Evolutionary conservation across 2,329 filamentous ascomycete species (phyloP).

Genomic region (Neonectria ditissima): DNA sequence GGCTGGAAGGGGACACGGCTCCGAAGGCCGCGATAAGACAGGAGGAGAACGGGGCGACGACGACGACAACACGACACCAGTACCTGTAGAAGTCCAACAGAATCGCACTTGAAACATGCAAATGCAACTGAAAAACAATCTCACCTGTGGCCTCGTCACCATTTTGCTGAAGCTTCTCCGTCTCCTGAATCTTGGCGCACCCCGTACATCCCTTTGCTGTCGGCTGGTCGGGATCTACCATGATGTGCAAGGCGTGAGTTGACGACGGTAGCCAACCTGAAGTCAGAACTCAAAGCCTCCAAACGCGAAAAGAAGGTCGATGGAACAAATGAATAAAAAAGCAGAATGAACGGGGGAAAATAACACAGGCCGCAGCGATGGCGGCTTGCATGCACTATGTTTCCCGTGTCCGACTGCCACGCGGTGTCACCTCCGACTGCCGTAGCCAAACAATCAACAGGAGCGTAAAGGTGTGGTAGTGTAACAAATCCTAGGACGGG

Average conservation of each 20-base stretch:
- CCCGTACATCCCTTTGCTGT: constrained; percentile 29
- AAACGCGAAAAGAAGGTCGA: not conserved
- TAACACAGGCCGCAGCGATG: constrained; percentile 18
- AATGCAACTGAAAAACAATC: not conserved
- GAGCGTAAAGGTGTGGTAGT: not conserved
- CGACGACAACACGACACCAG: not conserved
- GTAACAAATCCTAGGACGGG: not conserved
- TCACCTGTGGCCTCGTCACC: constrained; percentile 24
- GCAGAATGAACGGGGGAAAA: not conserved
- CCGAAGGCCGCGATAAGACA: constrained; percentile 12
- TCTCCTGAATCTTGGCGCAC: constrained; percentile 41
- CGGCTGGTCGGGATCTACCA: constrained; percentile 11
- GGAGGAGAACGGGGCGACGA: not conserved
- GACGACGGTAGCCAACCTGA: not conserved
- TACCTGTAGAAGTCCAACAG: not conserved
- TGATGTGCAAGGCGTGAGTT: not conserved
- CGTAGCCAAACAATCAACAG: not conserved
- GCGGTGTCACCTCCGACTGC: constrained; percentile 14
- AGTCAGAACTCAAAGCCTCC: not conserved
- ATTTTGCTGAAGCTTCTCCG: constrained; percentile 29
- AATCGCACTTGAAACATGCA: not conserved
- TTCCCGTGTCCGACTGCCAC: constrained; percentile 14
- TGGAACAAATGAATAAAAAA: not conserved
- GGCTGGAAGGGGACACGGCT: constrained; percentile 7
- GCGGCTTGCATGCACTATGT: not conserved